Base-by-base conservation (phyloP, 2,329 filamentous ascomycete genomes). In the Diaporthe amygdali region DNA sequence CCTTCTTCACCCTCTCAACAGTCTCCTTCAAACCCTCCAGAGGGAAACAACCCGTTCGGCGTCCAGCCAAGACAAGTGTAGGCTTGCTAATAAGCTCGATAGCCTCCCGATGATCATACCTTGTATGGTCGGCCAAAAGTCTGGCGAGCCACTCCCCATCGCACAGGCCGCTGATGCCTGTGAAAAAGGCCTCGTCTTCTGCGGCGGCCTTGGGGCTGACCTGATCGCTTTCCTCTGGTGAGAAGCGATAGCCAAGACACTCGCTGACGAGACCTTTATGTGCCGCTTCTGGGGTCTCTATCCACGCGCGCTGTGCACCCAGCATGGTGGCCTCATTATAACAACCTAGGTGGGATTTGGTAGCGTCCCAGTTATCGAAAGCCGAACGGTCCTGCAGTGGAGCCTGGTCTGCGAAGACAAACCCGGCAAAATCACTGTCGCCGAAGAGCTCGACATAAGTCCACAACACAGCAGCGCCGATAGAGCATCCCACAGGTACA, bases 101-200 rank as follows among this genome's bases (percentile, higher is more conserved):
- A 1, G 81, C 81, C 75, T 84, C 82, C 46, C 82, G 80, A 74
- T 84, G 82, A 66, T 84, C 82, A 68, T 83, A 84, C 30, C 81
- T 71, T 59, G 82, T 84, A 68, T 83, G 82, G 61, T 84, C 81
- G 1, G 79, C 79, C 44, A 84, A 71, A 71, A 84, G 66, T 66
- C 77, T 75, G 32, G 81, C 81, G 27, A 83, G 74, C 82, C 82
- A 84, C 17, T 49, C 72, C n/a, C 76, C 76, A 34, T 83, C 81
- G 73, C 82, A 83, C 44, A 73, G 70, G 9, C 72, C 74, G 49
- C 79, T 81, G 39, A 82, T 80, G 1, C 67, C 63, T 30, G 75
- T 76, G 68, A 83, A 84, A 69, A 82, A 83, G 1, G 74, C 76
- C 75, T 82, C 79, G 32, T 83, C 81, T 39, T 67, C 49, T 30